Percentiles rank a stretch among this genome's conserved stretches.
Evolutionary conservation across 139 green algal genomes (phyloP).

Genomic region (Chlamydomonas incerta): DNA sequence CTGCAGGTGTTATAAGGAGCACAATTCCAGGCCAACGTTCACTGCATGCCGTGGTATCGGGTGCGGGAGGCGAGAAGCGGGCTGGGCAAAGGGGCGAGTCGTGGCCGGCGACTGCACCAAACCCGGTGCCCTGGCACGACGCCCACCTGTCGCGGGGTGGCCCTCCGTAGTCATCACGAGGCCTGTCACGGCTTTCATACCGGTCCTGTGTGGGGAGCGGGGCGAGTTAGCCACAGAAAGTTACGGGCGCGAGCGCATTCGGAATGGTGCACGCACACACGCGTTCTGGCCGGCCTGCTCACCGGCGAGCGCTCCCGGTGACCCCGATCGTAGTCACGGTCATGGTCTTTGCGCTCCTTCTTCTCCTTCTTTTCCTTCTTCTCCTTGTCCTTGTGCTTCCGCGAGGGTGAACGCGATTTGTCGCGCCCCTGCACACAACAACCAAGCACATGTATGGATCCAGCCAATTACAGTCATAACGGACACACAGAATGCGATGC

Average conservation of each 20-base stretch:
- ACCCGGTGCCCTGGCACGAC: background rate
- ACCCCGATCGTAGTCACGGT: conserved; percentile 23
- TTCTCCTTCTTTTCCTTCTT: conserved; percentile 36
- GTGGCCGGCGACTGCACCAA: background rate
- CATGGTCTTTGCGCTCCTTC: conserved; percentile 20
- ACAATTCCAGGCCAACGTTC: no score
- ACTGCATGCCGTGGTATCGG: no score
- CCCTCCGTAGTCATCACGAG: background rate
- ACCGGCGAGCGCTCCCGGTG: conserved; percentile 20
- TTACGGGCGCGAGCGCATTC: background rate
- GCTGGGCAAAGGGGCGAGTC: background rate
- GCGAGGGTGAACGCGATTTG: conserved; percentile 17
- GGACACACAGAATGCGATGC: background rate
- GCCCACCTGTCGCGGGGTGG: conserved; percentile 16
- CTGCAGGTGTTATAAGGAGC: background rate
- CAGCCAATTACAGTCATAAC: background rate
- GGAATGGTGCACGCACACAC: no score
- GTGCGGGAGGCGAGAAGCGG: background rate
- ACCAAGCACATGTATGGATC: background rate
- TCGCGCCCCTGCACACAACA: background rate
- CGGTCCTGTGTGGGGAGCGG: background rate
- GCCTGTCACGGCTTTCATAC: background rate
- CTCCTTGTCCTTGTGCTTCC: conserved; percentile 42
- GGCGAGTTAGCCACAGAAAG: background rate
- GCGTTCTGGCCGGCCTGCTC: no score